Conservation (phyloP, 768 basidiomycete genomes). For the Lactarius hatsudake region DNA sequence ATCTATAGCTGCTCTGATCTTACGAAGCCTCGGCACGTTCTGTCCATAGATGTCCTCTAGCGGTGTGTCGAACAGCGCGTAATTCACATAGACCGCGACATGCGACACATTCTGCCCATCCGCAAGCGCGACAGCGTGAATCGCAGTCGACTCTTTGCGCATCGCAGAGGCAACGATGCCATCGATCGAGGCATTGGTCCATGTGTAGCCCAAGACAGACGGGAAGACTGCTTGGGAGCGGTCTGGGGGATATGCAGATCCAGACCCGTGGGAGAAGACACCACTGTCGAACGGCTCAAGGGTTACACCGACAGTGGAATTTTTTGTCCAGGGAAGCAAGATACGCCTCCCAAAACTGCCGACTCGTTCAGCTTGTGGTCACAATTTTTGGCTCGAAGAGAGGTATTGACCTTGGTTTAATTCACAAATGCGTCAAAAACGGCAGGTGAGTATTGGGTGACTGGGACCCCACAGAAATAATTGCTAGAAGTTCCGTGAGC, state of each 20-base stretch:
- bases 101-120: constrained; percentile 26
- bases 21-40: constrained; percentile 21
- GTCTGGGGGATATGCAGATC: constrained; percentile 19
- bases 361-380: background rate
- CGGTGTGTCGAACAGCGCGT: constrained; percentile 22
- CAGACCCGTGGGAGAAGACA: constrained; percentile 18
- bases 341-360: constrained; percentile 9
- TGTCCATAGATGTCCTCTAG: constrained; percentile 25
- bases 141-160: constrained; percentile 8
- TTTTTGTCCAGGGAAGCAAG: constrained; percentile 5
- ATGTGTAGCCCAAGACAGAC: background rate
- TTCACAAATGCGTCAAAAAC: constrained; percentile 6
- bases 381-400: background rate
- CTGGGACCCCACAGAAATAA: background rate
- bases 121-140: constrained; percentile 18
- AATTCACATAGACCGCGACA: constrained; percentile 24
- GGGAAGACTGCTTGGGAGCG: constrained; percentile 19
- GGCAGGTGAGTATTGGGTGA: constrained; percentile 1
- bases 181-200: constrained; percentile 35
- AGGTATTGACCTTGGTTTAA: background rate
- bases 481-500: background rate
- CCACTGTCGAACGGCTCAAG: constrained; percentile 11
- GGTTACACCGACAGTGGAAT: background rate
- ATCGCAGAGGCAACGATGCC: constrained; percentile 40
- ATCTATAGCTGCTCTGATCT: constrained; percentile 17